Percentiles rank a stretch among this genome's conserved stretches.
phyloP scores from a whole-genome alignment of 371 early-diverging fungal genomes.

The Actinomortierella wolfii region DNA sequence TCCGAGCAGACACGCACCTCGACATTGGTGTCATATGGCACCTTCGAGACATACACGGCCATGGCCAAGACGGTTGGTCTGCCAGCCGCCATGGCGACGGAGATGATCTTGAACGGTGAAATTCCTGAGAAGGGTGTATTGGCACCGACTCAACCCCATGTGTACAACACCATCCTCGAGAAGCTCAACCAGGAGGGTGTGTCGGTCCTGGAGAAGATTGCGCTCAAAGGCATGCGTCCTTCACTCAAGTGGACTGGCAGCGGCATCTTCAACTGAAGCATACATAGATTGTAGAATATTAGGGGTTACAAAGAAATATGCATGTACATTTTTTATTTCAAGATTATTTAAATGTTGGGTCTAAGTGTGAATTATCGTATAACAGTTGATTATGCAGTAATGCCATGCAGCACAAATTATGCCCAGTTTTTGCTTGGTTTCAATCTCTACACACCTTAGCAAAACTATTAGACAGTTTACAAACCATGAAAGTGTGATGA shows the following conservation, averaged over 20 bases:
- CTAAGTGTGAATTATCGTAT: too few species aligned
- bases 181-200: slow-evolving; percentile 77
- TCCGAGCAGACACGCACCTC: slow-evolving; percentile 69
- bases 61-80: slow-evolving; percentile 93
- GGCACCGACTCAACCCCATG: slow-evolving; percentile 75
- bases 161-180: slow-evolving; percentile 77
- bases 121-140: slow-evolving; percentile 72
- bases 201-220: slow-evolving; percentile 67
- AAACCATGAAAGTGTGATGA: too few species aligned
- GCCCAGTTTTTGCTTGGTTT: too few species aligned
- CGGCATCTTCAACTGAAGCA: slow-evolving; percentile 41
- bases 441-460: too few species aligned
- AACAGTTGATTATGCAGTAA: too few species aligned
- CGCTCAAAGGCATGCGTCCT: slow-evolving; percentile 44
- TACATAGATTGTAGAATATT: too few species aligned
- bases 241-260: slow-evolving; percentile 41
- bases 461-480: too few species aligned
- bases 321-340: too few species aligned
- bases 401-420: too few species aligned
- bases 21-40: slow-evolving; percentile 79
- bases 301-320: slow-evolving; percentile 7
- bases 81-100: slow-evolving; percentile 88
- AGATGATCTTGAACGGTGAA: slow-evolving; percentile 75
- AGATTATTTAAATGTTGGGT: too few species aligned
- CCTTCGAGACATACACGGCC: slow-evolving; percentile 74